Evolutionary conservation across 257 asterid species (phyloP), one percentile per base, ranked within the genome.

Genomic region (Gynochthodes officinalis): DNA sequence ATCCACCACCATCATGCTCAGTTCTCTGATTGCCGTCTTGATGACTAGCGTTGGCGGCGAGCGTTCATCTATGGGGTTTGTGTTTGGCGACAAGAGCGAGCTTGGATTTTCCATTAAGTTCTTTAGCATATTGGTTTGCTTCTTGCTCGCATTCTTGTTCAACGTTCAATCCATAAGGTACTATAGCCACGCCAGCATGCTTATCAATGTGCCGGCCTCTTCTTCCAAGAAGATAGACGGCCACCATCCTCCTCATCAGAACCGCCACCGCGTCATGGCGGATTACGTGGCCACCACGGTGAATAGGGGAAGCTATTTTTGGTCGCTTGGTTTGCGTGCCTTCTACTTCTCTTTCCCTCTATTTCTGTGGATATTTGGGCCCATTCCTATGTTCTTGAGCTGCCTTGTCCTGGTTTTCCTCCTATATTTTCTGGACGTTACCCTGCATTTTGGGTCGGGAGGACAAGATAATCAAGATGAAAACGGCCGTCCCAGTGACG

Each of bases 111-210:
- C 96, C 37, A 53, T 95, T 10, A 95, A 92, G 54, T 86, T 80
- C 75, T 90, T 92, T 82, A 77, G 92, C 1, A 87, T 92, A 37
- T 53, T 90, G 67, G 84, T 90, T 12, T 95, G 98, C 73, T 95
- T 95, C 82, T 48, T 92, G 54, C 70, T 88, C 52, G 95, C 97
- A 0, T 95, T 95, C 80, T 43, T 95, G 77, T 78, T 95, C 7
- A 87, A 87, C 11, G 96, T 95, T 37, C 99, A 95, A 73, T 91
- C 97, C 0, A 85, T 94, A 16, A 79, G 99, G 52, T 92, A 95
- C 81, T 95, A 86, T 32, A 95, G 98, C 86, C 99, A 95, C 30
- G 98, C 98, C 44, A 87, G 98, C 81, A 82, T 92, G 49, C 90
- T 95, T 16, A 84, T 95, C 9, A 95, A 95, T 67, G 98, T 92